Evolutionary conservation across 2,329 filamentous ascomycete species (phyloP).

Genomic region (Fusarium chaquense): DNA sequence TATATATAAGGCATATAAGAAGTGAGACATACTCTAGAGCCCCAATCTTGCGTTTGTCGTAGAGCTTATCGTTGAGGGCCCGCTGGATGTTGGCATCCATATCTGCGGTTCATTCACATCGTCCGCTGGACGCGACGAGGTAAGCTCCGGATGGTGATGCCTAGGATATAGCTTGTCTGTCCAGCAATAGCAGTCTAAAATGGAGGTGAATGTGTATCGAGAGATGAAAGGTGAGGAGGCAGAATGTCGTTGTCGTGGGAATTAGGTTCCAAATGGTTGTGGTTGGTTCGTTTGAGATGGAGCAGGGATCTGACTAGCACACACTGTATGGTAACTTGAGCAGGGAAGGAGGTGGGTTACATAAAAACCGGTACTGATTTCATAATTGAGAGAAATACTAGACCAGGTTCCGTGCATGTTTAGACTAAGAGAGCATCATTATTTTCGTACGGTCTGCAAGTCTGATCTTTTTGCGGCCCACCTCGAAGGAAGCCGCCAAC

Average conservation of each 20-base stretch:
- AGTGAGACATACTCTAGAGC: constrained; percentile 83
- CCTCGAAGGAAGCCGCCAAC: constrained; percentile 9
- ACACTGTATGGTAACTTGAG: constrained; percentile 34
- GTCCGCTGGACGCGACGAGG: constrained; percentile 34
- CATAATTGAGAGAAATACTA: no score
- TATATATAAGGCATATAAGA: neutral
- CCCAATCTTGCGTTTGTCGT: constrained; percentile 96
- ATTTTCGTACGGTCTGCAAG: no score
- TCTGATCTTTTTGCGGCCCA: no score
- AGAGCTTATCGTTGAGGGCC: constrained; percentile 96
- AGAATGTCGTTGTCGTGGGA: constrained; percentile 33
- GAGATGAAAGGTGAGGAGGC: constrained; percentile 1
- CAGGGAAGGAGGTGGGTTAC: constrained; percentile 21
- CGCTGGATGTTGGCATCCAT: constrained; percentile 95
- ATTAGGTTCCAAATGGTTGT: constrained; percentile 36
- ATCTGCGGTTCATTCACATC: constrained; percentile 46
- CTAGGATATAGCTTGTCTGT: neutral
- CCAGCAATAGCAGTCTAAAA: neutral
- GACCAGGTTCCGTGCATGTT: no score
- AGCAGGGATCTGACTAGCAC: constrained; percentile 23
- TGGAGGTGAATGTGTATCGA: neutral
- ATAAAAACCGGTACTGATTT: no score
- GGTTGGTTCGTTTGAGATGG: constrained; percentile 41
- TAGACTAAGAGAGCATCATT: no score
- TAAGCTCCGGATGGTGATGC: neutral